Base-by-base conservation (phyloP, 1,284 basidiomycete genomes). In the Heterobasidion parviporum region DNA sequence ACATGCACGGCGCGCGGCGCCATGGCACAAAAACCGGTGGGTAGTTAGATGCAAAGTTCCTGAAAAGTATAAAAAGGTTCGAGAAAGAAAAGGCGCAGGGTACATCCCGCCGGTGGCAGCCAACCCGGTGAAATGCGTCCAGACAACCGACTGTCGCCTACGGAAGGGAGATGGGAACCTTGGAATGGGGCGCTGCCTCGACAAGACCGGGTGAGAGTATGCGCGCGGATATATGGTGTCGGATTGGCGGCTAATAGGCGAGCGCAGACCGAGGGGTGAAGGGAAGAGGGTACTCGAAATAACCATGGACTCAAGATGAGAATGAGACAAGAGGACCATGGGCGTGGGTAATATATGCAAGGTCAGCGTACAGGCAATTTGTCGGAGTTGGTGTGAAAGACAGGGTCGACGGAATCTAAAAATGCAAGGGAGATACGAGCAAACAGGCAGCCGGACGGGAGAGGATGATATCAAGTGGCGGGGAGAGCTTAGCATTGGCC, bases 401-500 rank as follows among this genome's bases (percentile, higher is more conserved):
- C 41, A 14, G 41, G 41, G 41, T 12, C 12, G 12, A 43, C 2
- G 41, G 7, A 6, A 41, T 41, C 38, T 41, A 41, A 12, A 41
- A 12, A n/a, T 41, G 38, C 38, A 41, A 5, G 26, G 26, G 8
- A 41, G 38, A 41, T 41, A n/a, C 38, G 38, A 41, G 38, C 38
- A 41, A n/a, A 41, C 38, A 41, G 38, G 38, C 38, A 6, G 38
- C 12, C 38, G 7, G 6, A n/a, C 38, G 6, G 38, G 8, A 6
- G 12, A 10, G 12, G n/a, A n/a, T 1, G 38, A n/a, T 41, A 41
- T 48, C 18, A 6, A 16, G 41, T 14, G 14, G 7, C 32, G 16
- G 50, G 50, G 26, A 26, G 26, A 26, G 26, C 26, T 70, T 63
- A 81, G 66, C 85, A 87, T 62, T 80, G 69, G 6, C 70, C 76